These are phyloP conservation scores for Spinacia oleracea DNA, from an alignment of 179 eudicot species.

Conservation along the genomic window DNA sequence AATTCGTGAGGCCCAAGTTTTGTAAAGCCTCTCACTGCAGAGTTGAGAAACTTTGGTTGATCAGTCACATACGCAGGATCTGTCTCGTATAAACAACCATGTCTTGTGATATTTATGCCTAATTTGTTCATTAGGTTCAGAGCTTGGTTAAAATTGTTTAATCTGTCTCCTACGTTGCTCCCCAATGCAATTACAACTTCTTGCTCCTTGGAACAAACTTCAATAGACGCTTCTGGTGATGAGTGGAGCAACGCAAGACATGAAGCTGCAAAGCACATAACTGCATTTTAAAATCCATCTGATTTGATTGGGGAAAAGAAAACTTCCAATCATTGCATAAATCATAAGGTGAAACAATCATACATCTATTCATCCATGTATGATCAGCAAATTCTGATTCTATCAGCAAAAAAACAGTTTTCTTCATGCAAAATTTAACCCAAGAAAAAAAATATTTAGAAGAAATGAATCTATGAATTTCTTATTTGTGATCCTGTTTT, in stretches of 20 bases:
- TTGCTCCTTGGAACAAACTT: constrained; percentile 64
- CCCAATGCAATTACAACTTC: constrained; percentile 87
- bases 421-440: not conserved
- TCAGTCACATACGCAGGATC: constrained; percentile 82
- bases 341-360: not conserved
- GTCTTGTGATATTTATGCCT: constrained; percentile 65
- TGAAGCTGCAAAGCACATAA: constrained; percentile 39
- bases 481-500: not conserved
- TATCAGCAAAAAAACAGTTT: not conserved
- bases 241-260: constrained; percentile 45
- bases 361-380: not conserved
- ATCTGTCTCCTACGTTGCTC: constrained; percentile 83
- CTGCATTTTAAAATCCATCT: constrained; percentile 4
- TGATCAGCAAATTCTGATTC: not conserved
- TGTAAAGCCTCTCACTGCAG: constrained; percentile 79
- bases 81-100: constrained; percentile 84
- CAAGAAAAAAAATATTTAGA: not conserved
- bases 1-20: constrained; percentile 75
- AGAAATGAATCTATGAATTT: too few relatives aligned
- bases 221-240: constrained; percentile 42
- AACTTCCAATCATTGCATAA: not conserved
- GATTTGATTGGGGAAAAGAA: constrained; percentile 4
- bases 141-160: constrained; percentile 65
- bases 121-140: constrained; percentile 63
- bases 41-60: constrained; percentile 79